Evolutionary conservation across 1,139 yeast species (phyloP), one percentile per base, ranked within the genome.

Genomic region (Candida glucosophila): DNA sequence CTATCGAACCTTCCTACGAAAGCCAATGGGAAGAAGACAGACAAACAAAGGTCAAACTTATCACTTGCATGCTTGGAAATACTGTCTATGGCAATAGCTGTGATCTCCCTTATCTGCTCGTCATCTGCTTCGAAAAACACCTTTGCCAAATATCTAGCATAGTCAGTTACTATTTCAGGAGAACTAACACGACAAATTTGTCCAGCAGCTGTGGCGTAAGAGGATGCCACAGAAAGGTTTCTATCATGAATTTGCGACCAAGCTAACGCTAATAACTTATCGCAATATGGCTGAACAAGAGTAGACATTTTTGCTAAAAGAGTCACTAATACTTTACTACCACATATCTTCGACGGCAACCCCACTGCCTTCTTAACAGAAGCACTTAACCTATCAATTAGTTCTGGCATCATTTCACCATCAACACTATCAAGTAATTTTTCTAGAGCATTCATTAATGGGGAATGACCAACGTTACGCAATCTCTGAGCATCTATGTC

Each of bases 401-500:
- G 62, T 3, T 65, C 70, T 0, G 59, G 67, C 55, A 81, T 60
- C 23, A 63, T 47, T 0, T 54, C 49, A 17, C 62, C 73, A 43
- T 76, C 80, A 8, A 79, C 45, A 21, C 65, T 49, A 27, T 71
- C 78, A 32, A 86, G 55, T 39, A 88, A 51, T 26, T 65, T 71
- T 38, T 86, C 95, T 29, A 88, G 65, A 0, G 95, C 80, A 31
- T 78, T 88, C 90, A 86, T 82, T 59, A 88, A 68, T 0, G 97
- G 96, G 0, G 96, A 86, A 14, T 67, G 64, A 0, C 92, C 77
- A 23, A 90, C 66, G 28, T 81, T 72, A 32, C 75, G 79, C 33
- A 80, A 57, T 41, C 97, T 67, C 26, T 77, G 75, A 0, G 83
- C 75, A 52, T 90, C 97, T 35, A 88, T 73, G 21, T 75, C 81